A percentile compares a stretch with the other conserved stretches of the same genome.
phyloP scores from a whole-genome alignment of 768 basidiomycete genomes.

The Cyclocybe cylindracea region DNA sequence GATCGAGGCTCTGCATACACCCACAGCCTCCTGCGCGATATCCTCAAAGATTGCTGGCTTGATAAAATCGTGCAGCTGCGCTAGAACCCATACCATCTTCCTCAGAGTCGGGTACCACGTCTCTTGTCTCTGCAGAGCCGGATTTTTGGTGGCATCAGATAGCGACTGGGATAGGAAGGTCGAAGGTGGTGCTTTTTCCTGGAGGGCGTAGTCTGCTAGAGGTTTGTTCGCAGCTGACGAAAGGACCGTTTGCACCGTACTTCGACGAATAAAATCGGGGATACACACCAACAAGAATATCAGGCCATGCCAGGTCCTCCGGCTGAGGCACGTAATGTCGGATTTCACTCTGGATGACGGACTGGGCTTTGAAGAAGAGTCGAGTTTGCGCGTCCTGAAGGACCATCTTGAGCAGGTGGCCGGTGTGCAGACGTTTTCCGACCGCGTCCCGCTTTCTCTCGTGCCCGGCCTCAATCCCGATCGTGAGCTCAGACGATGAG shows the following conservation, averaged over 20 bases:
- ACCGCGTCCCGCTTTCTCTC: conserved; percentile 26
- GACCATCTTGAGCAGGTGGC: conserved; percentile 82
- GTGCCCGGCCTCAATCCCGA: conserved; percentile 37
- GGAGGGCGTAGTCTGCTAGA: conserved; percentile 42
- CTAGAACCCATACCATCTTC: conserved; percentile 90
- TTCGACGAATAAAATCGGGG: not conserved
- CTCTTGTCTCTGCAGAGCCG: conserved; percentile 70
- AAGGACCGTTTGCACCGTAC: not conserved
- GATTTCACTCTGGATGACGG: conserved; percentile 87
- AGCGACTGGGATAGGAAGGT: no score
- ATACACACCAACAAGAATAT: conserved; percentile 68
- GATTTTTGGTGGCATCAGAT: conserved; percentile 50
- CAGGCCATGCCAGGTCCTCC: conserved; percentile 87
- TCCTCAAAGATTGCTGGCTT: conserved; percentile 46
- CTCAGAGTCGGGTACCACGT: conserved; percentile 92
- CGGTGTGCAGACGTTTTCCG: conserved; percentile 67
- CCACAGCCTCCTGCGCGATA: conserved; percentile 91
- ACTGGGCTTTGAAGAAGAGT: conserved; percentile 94
- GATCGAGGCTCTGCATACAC: conserved; percentile 80
- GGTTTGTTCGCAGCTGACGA: conserved; percentile 47
- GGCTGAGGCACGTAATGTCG: conserved; percentile 75
- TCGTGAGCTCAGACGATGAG: conserved; percentile 26
- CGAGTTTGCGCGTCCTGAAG: conserved; percentile 96
- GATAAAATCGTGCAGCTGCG: conserved; percentile 88
- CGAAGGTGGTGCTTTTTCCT: conserved; percentile 60